Percentiles rank a stretch among this genome's conserved stretches.
Conservation (phyloP, 2,329 filamentous ascomycete species). For the Alternaria longipes region DNA sequence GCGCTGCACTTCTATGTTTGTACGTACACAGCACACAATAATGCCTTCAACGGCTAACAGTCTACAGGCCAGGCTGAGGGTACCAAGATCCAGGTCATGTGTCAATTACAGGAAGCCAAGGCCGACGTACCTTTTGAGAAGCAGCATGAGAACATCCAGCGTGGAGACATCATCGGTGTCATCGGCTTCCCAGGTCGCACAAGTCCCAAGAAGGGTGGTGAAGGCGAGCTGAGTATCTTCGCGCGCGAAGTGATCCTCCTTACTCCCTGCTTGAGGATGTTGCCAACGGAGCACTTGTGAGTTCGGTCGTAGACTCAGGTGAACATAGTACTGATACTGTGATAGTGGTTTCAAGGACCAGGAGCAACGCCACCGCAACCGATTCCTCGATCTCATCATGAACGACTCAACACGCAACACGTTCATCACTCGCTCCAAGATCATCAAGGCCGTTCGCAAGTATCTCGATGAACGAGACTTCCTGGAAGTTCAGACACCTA, state of each 20-base stretch:
- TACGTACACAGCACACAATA: conserved; percentile 1
- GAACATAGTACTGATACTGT: background rate
- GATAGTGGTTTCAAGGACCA: conserved; percentile 91
- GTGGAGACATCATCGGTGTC: conserved; percentile 93
- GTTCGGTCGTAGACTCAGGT: conserved; percentile 24
- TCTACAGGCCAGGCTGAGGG: conserved; percentile 70
- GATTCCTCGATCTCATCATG: conserved; percentile 96
- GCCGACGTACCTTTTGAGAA: conserved; percentile 78
- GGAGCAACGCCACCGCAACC: conserved; percentile 90
- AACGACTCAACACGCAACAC: conserved; percentile 86
- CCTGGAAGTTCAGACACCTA: conserved; percentile 91
- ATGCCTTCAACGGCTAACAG: conserved; percentile 18
- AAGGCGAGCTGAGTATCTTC: conserved; percentile 94
- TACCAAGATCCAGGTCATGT: conserved; percentile 88
- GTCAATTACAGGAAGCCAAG: conserved; percentile 80
- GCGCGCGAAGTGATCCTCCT: conserved; percentile 86
- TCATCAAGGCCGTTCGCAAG: conserved; percentile 85
- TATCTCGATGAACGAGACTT: conserved; percentile 92
- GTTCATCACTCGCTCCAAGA: conserved; percentile 85
- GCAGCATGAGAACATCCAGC: conserved; percentile 87
- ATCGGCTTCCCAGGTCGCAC: conserved; percentile 86
- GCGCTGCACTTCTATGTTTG: conserved; percentile 45
- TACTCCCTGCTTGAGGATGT: conserved; percentile 88
- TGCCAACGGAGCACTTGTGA: conserved; percentile 73
- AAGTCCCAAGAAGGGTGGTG: conserved; percentile 86